These are phyloP conservation scores for Ceratopteris richardii DNA, from an alignment of 75 land plant species.

Conservation along the genomic window DNA sequence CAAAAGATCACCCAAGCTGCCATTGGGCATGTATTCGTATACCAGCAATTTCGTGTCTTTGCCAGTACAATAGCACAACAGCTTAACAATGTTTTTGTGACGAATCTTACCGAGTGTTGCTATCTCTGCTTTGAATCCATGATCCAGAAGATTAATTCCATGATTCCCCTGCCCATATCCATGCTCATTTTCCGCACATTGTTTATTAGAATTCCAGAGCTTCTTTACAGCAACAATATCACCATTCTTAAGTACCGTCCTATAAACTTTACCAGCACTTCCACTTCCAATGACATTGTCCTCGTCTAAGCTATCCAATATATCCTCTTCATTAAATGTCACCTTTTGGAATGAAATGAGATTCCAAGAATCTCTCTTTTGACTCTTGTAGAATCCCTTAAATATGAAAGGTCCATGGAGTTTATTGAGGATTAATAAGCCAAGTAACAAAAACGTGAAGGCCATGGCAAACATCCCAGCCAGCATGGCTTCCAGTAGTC, in stretches of 20 bases:
- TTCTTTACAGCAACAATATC: slow-evolving; percentile 78
- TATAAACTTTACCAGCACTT: slow-evolving; percentile 78
- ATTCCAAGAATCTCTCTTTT: slow-evolving; percentile 25
- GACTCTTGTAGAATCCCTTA: not conserved
- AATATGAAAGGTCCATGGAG: not conserved
- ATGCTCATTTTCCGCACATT: slow-evolving; percentile 6
- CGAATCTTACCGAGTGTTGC: slow-evolving; percentile 71
- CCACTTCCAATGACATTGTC: slow-evolving; percentile 84
- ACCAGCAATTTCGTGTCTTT: slow-evolving; percentile 60
- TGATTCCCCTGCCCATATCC: not conserved
- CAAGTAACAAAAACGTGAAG: too few species aligned
- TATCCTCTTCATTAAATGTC: slow-evolving; percentile 53
- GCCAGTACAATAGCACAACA: slow-evolving; percentile 61
- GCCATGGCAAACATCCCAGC: slow-evolving; percentile 10
- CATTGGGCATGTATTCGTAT: slow-evolving; percentile 87
- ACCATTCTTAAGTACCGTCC: slow-evolving; percentile 54
- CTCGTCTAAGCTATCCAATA: slow-evolving; percentile 55
- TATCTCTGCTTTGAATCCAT: slow-evolving; percentile 74
- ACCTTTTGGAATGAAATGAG: slow-evolving; percentile 74
- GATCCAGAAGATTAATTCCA: slow-evolving; percentile 35
- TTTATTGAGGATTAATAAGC: not conserved
- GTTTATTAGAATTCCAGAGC: slow-evolving; percentile 41
- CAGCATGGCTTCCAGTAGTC: slow-evolving; percentile 23
- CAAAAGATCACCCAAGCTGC: slow-evolving; percentile 81
- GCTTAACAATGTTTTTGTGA: slow-evolving; percentile 80